Conservation (phyloP, 495 filamentous ascomycete species). For the Penicillium riverlandense region DNA sequence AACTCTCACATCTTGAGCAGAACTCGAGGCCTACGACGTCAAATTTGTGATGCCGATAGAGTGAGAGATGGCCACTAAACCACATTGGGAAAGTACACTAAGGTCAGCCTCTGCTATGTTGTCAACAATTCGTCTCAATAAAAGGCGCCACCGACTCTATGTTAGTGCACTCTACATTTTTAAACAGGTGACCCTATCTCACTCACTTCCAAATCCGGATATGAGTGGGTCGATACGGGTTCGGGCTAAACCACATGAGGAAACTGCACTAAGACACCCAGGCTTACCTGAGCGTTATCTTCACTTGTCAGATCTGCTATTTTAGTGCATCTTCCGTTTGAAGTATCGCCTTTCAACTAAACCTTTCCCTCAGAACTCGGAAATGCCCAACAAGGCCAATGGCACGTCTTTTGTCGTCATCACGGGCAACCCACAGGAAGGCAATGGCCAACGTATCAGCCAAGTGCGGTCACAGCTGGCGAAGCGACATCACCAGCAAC, state of each 20-base stretch:
- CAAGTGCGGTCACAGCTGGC: constrained; percentile 4
- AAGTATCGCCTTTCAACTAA: not conserved
- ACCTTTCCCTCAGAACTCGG: not conserved
- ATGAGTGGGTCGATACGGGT: not conserved
- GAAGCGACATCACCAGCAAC: constrained; percentile 1
- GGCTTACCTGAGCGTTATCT: not conserved
- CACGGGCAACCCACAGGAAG: constrained; percentile 10
- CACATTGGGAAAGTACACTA: too few relatives aligned
- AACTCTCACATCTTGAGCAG: too few relatives aligned
- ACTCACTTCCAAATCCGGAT: too few relatives aligned
- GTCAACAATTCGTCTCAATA: too few relatives aligned
- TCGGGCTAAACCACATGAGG: constrained; percentile 4
- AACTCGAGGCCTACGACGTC: too few relatives aligned
- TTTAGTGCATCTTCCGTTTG: not conserved
- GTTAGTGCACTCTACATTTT: too few relatives aligned
- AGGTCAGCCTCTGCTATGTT: too few relatives aligned
- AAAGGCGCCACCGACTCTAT: too few relatives aligned
- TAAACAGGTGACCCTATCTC: too few relatives aligned
- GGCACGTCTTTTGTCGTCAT: constrained; percentile 10
- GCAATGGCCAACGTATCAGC: constrained; percentile 10
- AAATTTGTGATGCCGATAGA: too few relatives aligned
- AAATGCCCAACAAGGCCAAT: not conserved
- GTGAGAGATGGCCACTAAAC: too few relatives aligned
- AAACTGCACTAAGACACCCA: constrained; percentile 7
- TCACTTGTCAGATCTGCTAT: not conserved